These are phyloP conservation scores for Friedmanniomyces simplex DNA, from an alignment of 495 filamentous ascomycete genomes.

Conservation along the genomic window DNA sequence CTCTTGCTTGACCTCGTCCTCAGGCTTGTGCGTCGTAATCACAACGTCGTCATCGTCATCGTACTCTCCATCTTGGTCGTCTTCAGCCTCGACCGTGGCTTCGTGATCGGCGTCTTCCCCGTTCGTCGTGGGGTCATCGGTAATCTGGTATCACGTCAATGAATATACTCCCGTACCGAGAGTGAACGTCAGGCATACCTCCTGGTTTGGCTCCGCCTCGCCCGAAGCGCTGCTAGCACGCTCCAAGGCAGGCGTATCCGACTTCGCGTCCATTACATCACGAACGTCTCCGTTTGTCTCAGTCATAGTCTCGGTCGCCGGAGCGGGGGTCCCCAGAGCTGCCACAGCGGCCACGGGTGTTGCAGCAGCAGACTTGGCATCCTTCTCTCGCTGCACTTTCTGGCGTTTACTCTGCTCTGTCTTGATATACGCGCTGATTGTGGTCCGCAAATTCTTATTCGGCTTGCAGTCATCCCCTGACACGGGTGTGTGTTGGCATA, in stretches of 20 bases:
- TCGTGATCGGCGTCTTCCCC: constrained; percentile 1
- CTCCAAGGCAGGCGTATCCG: neutral
- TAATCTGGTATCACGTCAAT: neutral
- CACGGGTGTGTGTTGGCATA: constrained; percentile 84
- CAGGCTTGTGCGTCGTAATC: constrained; percentile 5
- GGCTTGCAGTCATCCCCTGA: constrained; percentile 77
- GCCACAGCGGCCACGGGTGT: constrained; percentile 32
- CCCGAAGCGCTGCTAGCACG: neutral
- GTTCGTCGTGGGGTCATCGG: neutral
- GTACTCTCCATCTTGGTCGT: constrained; percentile 5
- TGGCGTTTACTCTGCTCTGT: constrained; percentile 81
- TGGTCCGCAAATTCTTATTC: constrained; percentile 77
- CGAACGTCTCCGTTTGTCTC: neutral
- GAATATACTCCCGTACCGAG: neutral
- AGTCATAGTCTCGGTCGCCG: neutral
- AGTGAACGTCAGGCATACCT: neutral
- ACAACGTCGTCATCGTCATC: constrained; percentile 18
- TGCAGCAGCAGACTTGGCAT: neutral
- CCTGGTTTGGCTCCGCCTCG: neutral
- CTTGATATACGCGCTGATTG: constrained; percentile 76
- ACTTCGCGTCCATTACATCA: neutral
- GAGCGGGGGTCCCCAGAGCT: constrained; percentile 3
- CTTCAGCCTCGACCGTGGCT: neutral
- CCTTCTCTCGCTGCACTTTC: constrained; percentile 17
- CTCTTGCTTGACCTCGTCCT: neutral